These are phyloP conservation scores for Trametes coccinea DNA, from an alignment of 768 basidiomycete genomes.

Conservation along the genomic window DNA sequence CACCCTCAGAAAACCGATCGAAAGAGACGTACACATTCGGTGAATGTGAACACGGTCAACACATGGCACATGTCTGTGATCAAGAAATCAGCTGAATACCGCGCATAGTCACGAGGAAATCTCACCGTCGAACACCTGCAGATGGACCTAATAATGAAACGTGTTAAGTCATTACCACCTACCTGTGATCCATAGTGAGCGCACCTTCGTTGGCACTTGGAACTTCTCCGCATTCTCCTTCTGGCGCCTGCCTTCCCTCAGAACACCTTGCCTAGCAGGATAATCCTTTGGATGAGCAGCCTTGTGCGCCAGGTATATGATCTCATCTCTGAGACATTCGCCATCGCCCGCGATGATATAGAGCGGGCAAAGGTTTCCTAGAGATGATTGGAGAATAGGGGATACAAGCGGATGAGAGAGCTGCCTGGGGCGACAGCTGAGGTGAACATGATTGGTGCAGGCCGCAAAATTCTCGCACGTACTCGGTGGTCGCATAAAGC, in stretches of 20 bases:
- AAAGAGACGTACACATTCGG: conserved; percentile 45
- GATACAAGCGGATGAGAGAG: conserved; percentile 72
- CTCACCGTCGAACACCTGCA: conserved; percentile 74
- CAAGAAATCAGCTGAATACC: background rate
- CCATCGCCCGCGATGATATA: conserved; percentile 73
- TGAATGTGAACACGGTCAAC: conserved; percentile 70
- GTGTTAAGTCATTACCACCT: conserved; percentile 53
- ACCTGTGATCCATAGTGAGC: background rate
- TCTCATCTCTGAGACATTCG: conserved; percentile 77
- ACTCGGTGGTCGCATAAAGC: conserved; percentile 75
- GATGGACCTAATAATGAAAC: conserved; percentile 60
- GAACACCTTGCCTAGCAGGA: conserved; percentile 56
- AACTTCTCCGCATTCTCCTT: conserved; percentile 52
- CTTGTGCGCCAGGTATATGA: conserved; percentile 76
- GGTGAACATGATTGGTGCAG: background rate
- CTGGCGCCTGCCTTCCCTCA: conserved; percentile 48
- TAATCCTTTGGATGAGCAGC: conserved; percentile 71
- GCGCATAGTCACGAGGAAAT: background rate
- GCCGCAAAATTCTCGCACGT: conserved; percentile 30
- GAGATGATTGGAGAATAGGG: conserved; percentile 67
- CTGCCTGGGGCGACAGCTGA: conserved; percentile 39
- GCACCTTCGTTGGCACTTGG: conserved; percentile 54
- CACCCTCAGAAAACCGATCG: too few species aligned
- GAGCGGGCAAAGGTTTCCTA: conserved; percentile 75
- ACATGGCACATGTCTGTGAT: conserved; percentile 69